These are phyloP conservation scores for Herpotrichia juniperi DNA, from an alignment of 2,329 filamentous ascomycete genomes.

Conservation along the genomic window DNA sequence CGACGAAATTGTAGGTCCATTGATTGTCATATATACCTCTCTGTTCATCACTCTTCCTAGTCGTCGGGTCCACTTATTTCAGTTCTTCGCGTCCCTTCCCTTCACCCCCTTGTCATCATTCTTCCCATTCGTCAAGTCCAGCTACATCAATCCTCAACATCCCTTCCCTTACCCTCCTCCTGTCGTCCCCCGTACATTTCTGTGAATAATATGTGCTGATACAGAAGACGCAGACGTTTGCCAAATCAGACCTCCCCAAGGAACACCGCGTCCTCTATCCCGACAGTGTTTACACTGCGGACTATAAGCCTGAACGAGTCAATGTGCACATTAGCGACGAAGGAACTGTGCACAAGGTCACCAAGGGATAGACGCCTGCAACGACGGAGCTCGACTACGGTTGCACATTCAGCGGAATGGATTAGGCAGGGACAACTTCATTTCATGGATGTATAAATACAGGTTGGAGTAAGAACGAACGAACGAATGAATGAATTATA, in stretches of 20 bases:
- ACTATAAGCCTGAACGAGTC: constrained; percentile 54
- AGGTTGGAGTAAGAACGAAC: no score
- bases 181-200: no score
- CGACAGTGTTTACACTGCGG: constrained; percentile 54
- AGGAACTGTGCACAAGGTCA: constrained; percentile 56
- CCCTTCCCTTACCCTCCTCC: background rate
- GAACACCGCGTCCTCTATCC: constrained; percentile 55
- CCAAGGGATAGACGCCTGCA: constrained; percentile 52
- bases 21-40: background rate
- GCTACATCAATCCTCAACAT: background rate
- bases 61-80: background rate
- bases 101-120: background rate
- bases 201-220: no score
- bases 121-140: no score
- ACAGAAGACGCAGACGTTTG: constrained; percentile 54
- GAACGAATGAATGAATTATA: no score
- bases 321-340: constrained; percentile 57
- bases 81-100: background rate
- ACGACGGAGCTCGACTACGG: no score
- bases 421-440: no score
- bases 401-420: no score
- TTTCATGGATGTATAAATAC: no score
- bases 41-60: background rate
- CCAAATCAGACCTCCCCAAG: constrained; percentile 55
- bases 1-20: constrained; percentile 51